phyloP scores from a whole-genome alignment of 2,329 filamentous ascomycete species.

The Triangularia verruculosa region DNA sequence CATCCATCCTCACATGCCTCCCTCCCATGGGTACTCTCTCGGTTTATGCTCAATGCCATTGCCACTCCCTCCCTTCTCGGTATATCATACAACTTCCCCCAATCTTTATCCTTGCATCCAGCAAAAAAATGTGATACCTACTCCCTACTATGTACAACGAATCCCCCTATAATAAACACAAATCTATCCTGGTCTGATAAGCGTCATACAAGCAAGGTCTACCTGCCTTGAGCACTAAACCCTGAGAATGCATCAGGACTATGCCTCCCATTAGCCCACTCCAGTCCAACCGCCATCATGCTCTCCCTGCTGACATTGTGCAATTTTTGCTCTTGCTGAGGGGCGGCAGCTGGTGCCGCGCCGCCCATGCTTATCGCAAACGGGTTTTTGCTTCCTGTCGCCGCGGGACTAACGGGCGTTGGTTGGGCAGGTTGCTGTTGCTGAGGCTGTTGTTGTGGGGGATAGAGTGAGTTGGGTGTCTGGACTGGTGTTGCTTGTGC shows the following conservation, averaged over 20 bases:
- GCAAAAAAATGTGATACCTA: neutral
- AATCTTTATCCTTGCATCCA: neutral
- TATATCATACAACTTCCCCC: neutral
- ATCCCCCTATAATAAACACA: neutral
- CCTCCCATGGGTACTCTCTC: no score
- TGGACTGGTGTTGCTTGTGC: conserved; percentile 14
- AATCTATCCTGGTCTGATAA: neutral
- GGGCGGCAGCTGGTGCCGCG: conserved; percentile 21
- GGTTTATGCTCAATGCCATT: neutral
- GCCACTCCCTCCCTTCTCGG: no score
- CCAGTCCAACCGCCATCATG: conserved; percentile 63
- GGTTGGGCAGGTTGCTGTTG: conserved; percentile 18
- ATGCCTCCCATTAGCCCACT: conserved; percentile 67
- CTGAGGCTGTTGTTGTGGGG: conserved; percentile 4
- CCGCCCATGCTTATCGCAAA: conserved; percentile 43
- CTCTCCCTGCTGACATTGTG: conserved; percentile 66
- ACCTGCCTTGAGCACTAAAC: conserved; percentile 58
- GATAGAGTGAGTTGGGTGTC: conserved; percentile 17
- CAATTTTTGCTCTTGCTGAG: conserved; percentile 19
- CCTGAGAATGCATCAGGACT: conserved; percentile 79
- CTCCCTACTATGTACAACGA: conserved; percentile 5
- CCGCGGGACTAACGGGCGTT: conserved; percentile 29
- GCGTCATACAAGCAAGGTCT: neutral
- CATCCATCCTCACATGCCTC: neutral
- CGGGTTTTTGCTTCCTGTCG: conserved; percentile 52